These are phyloP conservation scores for Trypanosoma grayi DNA, from an alignment of 208 protist genomes.

Conservation along the genomic window DNA sequence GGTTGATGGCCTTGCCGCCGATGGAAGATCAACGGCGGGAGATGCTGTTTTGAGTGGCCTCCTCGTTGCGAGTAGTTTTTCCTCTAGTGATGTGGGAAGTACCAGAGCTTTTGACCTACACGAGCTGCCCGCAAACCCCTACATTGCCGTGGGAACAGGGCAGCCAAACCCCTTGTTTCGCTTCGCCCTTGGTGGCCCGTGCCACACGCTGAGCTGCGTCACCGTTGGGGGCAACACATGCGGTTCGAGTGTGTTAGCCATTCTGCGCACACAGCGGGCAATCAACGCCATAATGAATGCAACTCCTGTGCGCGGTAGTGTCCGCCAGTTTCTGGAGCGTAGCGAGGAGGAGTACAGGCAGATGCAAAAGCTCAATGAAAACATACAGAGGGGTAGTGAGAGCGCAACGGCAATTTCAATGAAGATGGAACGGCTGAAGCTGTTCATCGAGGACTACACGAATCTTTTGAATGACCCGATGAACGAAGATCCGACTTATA, in stretches of 20 bases:
- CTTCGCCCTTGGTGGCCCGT: not conserved
- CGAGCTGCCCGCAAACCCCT: not conserved
- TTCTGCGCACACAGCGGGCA: not conserved
- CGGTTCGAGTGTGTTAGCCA: not conserved
- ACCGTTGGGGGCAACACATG: not conserved
- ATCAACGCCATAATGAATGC: not conserved
- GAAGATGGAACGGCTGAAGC: not conserved
- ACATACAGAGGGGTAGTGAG: not conserved
- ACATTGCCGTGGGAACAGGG: not conserved
- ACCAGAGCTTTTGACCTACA: not conserved
- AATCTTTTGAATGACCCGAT: not conserved
- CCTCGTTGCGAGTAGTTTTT: not conserved
- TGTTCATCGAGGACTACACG: not conserved
- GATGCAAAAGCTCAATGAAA: not conserved
- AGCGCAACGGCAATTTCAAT: not conserved
- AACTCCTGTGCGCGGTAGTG: not conserved
- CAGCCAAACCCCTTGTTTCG: not conserved
- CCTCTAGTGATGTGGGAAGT: not conserved
- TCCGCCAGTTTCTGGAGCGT: not conserved
- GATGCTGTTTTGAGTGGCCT: not conserved
- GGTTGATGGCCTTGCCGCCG: not conserved
- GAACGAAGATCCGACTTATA: not conserved
- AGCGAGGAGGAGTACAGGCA: not conserved
- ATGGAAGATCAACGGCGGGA: not conserved
- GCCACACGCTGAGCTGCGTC: constrained; percentile 1